These are phyloP conservation scores for Candida golubevii DNA, from an alignment of 805 yeast species.

Conservation along the genomic window DNA sequence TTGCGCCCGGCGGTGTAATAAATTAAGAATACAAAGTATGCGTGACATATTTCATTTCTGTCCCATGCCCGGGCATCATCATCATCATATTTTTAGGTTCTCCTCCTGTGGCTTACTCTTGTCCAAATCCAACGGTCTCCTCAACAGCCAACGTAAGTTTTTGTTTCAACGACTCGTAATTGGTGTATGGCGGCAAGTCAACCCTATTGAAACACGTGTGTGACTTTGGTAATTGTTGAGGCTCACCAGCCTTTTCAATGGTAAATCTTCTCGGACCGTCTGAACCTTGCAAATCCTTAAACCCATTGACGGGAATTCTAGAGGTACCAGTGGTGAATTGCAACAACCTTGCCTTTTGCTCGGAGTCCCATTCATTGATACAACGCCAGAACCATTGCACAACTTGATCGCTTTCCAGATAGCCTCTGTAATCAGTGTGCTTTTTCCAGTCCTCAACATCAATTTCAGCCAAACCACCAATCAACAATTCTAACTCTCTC, in stretches of 20 bases:
- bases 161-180: constrained; percentile 78
- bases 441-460: constrained; percentile 99
- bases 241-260: constrained; percentile 95
- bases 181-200: constrained; percentile 90
- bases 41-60: neutral
- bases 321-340: constrained; percentile 99
- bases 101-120: constrained; percentile 52
- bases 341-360: constrained; percentile 89
- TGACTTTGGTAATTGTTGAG: constrained; percentile 89
- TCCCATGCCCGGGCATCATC: neutral
- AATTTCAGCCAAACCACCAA: constrained; percentile 97
- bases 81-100: neutral
- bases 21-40: too few species aligned
- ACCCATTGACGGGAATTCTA: constrained; percentile 97
- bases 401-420: constrained; percentile 92
- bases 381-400: constrained; percentile 99
- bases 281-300: constrained; percentile 96
- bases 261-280: constrained; percentile 99
- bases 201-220: constrained; percentile 99
- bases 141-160: constrained; percentile 95
- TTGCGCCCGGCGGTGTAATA: too few species aligned
- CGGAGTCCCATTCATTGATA: constrained; percentile 90
- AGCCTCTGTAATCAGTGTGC: constrained; percentile 98
- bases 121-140: constrained; percentile 98
- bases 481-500: constrained; percentile 90